Evolutionary conservation across 208 protist species (phyloP).

Genomic region (Wallacemonas sp.): DNA sequence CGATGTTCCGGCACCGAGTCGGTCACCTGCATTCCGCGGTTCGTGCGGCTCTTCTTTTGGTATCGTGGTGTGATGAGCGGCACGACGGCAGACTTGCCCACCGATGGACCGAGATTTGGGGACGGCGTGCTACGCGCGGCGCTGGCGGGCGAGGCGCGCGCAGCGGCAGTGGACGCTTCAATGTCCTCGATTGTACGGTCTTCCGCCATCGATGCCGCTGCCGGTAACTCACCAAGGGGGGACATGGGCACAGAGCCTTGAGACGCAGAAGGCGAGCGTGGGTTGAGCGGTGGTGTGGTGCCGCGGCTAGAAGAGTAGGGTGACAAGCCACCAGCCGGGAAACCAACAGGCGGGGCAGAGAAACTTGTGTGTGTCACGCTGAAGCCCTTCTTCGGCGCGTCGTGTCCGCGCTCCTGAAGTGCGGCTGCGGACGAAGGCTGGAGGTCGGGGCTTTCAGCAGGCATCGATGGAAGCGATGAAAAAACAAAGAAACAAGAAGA

Average conservation of each 20-base stretch:
- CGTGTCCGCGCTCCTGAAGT: not conserved
- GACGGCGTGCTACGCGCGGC: not conserved
- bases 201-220: not conserved
- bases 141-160: not conserved
- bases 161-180: not conserved
- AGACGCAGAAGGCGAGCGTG: constrained; percentile 15
- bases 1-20: constrained; percentile 38
- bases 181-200: constrained; percentile 8
- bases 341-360: constrained; percentile 2
- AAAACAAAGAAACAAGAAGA: not conserved
- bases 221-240: not conserved
- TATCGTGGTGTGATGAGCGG: constrained; percentile 82
- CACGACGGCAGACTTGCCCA: constrained; percentile 20
- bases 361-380: constrained; percentile 34
- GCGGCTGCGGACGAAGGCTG: not conserved
- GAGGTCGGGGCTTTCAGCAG: not conserved
- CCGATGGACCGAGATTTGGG: not conserved
- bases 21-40: constrained; percentile 62
- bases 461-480: not conserved
- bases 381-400: constrained; percentile 9
- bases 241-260: not conserved
- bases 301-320: constrained; percentile 3
- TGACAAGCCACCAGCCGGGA: constrained; percentile 11
- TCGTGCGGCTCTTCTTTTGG: constrained; percentile 61
- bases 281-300: constrained; percentile 29